Base-by-base conservation (phyloP, 495 filamentous ascomycete species). In the Amniculicola lignicola region DNA sequence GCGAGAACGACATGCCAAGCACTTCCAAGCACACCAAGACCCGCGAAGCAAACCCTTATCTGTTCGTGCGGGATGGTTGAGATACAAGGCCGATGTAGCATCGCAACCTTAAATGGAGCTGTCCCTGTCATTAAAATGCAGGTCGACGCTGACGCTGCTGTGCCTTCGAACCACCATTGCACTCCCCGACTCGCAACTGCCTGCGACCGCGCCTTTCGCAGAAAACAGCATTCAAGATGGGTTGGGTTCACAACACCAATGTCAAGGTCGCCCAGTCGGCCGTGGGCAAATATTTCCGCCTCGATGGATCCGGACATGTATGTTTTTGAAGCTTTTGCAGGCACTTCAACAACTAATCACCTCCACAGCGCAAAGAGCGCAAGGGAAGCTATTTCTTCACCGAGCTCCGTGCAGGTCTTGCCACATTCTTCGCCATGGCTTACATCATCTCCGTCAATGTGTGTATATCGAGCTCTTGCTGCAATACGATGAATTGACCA, bases 361-460 rank as follows among this genome's bases (percentile, higher is more conserved):
- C 22, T 41, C 1, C 37, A 11, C 31, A 81, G 74, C 80, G 74
- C 42, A 77, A 72, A 63, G 84, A 86, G 64, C 79, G 87, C 22
- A 88, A 87, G 65, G 84, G 83, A 0, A 82, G 83, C n/a, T 77
- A 77, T 61, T 90, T 91, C 74, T 81, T 87, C 59, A 90, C 86
- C 19, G 87, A 91, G 72, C 68, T 90, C 38, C 82, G 88, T 44
- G 88, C 86, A 54, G 88, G 87, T 48, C 68, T 90, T 1, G 87
- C 87, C 25, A 87, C 88, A 41, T 90, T 91, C 75, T 90, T 90
- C 71, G 87, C 87, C 59, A 91, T 91, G 88, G 87, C 88, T 64
- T 92, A 88, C 54, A 87, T 88, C 65, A 80, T 84, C 48, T 76
- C 78, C 25, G 83, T 87, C 61, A 90, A 88, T 71, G 54, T 51